Evolutionary conservation across 2,329 filamentous ascomycete species (phyloP), one percentile per base, ranked within the genome.

Genomic region (Didymella pomorum): DNA sequence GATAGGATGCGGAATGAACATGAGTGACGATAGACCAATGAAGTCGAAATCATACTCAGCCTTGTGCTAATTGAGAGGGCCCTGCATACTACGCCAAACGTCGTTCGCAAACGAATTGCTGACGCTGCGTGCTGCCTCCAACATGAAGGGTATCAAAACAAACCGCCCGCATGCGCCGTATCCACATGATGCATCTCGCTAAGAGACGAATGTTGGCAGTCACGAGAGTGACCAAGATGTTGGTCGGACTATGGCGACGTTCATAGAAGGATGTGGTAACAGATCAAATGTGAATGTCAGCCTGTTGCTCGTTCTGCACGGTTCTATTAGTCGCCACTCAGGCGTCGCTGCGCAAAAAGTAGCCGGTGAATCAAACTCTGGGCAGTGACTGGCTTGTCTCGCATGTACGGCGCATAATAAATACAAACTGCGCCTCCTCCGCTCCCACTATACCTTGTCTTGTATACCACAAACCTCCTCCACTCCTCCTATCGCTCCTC

Each of bases 291-390:
- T 69, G 63, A 67, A 66, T 62, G 65, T 69, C 63, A 69, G 66
- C 63, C 52, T 64, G 56, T 50, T 51, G 33, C 60, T 44, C 44
- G 28, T 74, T 73, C 68, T 64, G 58, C 55, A 47, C 33, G 12
- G 57, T 74, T 75, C 66, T 57, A 72, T 63, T 51, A 61, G 66
- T 75, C 66, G 73, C 71, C 69, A 75, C 71, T 51, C 50, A 62
- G 66, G 51, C 50, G 55, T 41, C 52, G 60, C 46, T 60, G 54
- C 52, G 69, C 65, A 62, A 62, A 61, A 66, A 56, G 61, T 35
- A 65, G 53, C 61, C 67, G 68, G 71, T 71, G 71, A 72, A 76
- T 68, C 66, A 64, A 66, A 65, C 67, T 68, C 61, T 65, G 60
- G 61, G 65, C 65, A 62, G 58, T 64, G 67, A 66, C 64, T 47